Evolutionary conservation across 345 rosid genomes (phyloP).

Genomic region (Eucalyptus decipiens): DNA sequence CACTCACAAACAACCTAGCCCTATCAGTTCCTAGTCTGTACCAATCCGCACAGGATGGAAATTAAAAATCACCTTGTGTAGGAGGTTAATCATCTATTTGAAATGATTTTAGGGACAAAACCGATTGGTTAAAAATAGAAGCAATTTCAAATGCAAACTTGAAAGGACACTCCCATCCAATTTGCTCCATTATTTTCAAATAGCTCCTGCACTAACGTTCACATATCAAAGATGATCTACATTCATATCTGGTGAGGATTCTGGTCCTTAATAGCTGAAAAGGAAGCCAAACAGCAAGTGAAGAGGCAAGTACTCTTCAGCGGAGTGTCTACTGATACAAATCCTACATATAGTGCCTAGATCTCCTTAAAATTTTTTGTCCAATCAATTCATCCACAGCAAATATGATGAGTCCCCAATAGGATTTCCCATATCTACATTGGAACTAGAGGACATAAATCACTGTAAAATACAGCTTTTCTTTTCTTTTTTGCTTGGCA

Average conservation of each 20-base stretch:
- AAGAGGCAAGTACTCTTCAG: neutral
- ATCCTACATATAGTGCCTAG: neutral
- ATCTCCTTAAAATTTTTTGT: neutral
- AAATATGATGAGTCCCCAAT: neutral
- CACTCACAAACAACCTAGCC: neutral
- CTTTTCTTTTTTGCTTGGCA: neutral
- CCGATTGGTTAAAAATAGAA: neutral
- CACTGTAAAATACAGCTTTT: neutral
- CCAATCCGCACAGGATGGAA: neutral
- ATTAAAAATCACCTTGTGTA: neutral
- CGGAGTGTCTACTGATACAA: neutral
- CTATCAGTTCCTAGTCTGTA: neutral
- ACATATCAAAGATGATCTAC: neutral
- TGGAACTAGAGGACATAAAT: neutral
- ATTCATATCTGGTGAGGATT: neutral
- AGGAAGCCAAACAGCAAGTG: neutral
- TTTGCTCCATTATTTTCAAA: neutral
- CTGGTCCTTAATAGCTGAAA: neutral
- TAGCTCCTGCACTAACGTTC: neutral
- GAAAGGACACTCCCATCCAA: neutral
- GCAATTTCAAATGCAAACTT: neutral
- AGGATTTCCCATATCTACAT: neutral
- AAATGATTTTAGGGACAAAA: neutral
- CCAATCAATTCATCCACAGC: neutral
- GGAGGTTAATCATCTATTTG: neutral